Base-by-base conservation (phyloP, 257 asterid genomes). In the Osmanthus fragrans region DNA sequence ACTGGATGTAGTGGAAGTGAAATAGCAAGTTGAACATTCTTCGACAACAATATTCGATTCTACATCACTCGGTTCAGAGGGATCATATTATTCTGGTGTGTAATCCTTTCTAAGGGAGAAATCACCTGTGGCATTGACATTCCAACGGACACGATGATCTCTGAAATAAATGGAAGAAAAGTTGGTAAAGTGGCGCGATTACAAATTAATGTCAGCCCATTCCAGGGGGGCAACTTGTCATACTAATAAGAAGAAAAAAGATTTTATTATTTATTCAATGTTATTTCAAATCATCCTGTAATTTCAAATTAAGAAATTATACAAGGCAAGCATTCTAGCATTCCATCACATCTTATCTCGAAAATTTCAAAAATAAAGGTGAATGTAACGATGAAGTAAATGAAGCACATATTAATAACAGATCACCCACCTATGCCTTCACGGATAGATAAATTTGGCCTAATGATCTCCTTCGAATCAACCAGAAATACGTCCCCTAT, bases 41-140 rank as follows among this genome's bases (percentile, higher is more conserved):
- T 23, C 32, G 6, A 25, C 18, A 11, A 21, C 32, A n/a, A 23
- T 23, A 21, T 58, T 34, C 23, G 40, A 13, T 21, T 77, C 80
- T 84, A 82, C 81, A 77, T 73, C 88, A 88, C 76, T 82, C 92
- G 82, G 82, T 71, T 81, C 8, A 84, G 82, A 45, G 94, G 92
- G 51, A 88, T 79, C 72, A 83, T 77, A 49, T 85, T 82, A 7
- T 70, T 84, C 77, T 69, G 89, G 49, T 49, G 84, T 10, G 89
- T 69, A 37, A 74, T 75, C 63, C 80, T 76, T 49, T 86, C 92
- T 2, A 87, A 40, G 9, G 93, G 87, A 77, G 98, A 86, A 75
- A 93, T 89, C 86, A 86, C 85, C 84, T 85, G 98, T 32, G 98
- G 98, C 92, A 93, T 90, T 34, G 98, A 90, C 93, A 89, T 93